Conservation (phyloP, 352 stramenopile species). For the Phytophthora multivora region DNA sequence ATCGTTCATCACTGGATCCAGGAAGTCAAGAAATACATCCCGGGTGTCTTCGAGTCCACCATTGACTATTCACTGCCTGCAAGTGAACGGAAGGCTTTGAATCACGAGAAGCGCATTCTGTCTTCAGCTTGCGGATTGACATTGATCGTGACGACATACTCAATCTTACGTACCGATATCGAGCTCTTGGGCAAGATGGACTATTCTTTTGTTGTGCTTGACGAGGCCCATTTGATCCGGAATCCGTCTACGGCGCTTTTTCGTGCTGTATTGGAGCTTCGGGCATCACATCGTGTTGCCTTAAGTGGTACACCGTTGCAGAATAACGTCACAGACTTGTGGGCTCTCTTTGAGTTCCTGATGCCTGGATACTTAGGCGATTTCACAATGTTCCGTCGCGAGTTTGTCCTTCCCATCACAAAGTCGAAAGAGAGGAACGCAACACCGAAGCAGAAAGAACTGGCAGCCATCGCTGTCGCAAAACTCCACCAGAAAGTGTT, state of each 20-base stretch:
- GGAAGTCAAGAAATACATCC: constrained; percentile 90
- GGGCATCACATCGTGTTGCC: constrained; percentile 89
- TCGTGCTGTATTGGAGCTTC: constrained; percentile 80
- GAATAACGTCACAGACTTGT: constrained; percentile 97
- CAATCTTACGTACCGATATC: constrained; percentile 83
- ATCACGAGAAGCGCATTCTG: constrained; percentile 27
- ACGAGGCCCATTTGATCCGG: constrained; percentile 98
- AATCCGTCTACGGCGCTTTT: constrained; percentile 94
- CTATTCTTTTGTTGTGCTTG: constrained; percentile 93
- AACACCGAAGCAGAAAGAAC: constrained; percentile 77
- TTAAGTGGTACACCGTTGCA: constrained; percentile 98
- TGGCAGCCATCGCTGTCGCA: constrained; percentile 88
- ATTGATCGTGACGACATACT: constrained; percentile 86
- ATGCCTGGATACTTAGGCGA: constrained; percentile 97
- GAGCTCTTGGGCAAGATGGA: constrained; percentile 50
- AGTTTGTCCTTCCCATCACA: constrained; percentile 71
- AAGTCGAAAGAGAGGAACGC: constrained; percentile 62
- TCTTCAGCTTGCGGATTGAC: constrained; percentile 12
- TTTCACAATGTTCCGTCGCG: constrained; percentile 61
- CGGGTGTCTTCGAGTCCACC: constrained; percentile 55
- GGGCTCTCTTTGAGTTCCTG: constrained; percentile 97
- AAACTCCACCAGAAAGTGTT: constrained; percentile 95
- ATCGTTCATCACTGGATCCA: constrained; percentile 95
- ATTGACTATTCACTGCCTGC: constrained; percentile 80
- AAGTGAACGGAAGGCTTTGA: constrained; percentile 48